Base-by-base conservation (phyloP, 345 rosid species). In the Aethionema arabicum region DNA sequence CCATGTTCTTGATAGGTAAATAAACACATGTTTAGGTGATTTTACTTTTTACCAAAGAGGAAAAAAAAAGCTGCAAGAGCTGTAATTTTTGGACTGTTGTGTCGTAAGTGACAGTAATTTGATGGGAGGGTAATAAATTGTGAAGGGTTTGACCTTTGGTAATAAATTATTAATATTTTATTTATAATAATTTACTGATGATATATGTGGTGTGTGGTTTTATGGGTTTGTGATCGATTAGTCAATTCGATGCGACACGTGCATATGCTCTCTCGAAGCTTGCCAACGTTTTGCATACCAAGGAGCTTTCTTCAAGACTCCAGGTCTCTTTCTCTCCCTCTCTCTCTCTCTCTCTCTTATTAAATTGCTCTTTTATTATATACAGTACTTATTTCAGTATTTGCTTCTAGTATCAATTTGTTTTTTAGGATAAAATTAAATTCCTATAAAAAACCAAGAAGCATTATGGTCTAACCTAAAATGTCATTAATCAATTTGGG, bases 201-300 rank as follows among this genome's bases (percentile, higher is more conserved):
- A 21, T 21, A 21, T 21, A 21, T 21, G 27, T 21, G 27, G 27
- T 21, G 27, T n/a, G 27, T 21, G 27, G 27, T 2, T 21, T 21
- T 73, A 29, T 54, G 61, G 7, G 61, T 12, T 12, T 55, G 27
- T 81, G 55, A 51, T 44, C 37, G 75, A 59, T 40, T 66, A 90
- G 99, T 65, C 69, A 82, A 35, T 95, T 80, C 74, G 92, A 87
- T 33, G 79, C 97, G 70, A 88, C 99, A 84, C 97, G 95, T 82
- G 97, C 99, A 4, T 90, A 90, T 64, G 96, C 99, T 66, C 89
- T 90, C 79, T 95, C 99, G 79, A 95, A 90, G 86, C 97, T 95
- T 36, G 92, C 97, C 27, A 95, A 90, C 69, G 91, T 95, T 72
- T 69, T 95, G 83, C 97, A 95, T 78, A 84, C 99, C 75, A 83